A percentile compares a stretch with the other conserved stretches of the same genome.
Conservation (phyloP, 768 basidiomycete species). For the Russula vinacea region DNA sequence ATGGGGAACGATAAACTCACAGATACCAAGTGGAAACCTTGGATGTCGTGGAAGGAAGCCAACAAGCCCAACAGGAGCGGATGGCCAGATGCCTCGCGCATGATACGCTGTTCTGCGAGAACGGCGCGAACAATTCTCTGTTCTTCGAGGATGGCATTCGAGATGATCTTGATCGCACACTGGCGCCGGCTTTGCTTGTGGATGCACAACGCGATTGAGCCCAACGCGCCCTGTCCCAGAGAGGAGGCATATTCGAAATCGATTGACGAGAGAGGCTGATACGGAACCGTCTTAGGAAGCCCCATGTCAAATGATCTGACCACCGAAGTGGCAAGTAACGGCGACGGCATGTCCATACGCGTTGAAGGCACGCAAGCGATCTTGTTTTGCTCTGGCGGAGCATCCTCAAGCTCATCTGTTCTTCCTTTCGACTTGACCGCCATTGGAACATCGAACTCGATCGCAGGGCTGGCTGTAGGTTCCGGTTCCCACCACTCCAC, state of each 20-base stretch:
- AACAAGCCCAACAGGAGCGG: slow-evolving; percentile 30
- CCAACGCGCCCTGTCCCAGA: slow-evolving; percentile 22
- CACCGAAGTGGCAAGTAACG: not conserved
- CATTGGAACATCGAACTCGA: not conserved
- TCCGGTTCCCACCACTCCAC: slow-evolving; percentile 13
- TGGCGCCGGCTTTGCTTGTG: slow-evolving; percentile 23
- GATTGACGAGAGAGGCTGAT: slow-evolving; percentile 14
- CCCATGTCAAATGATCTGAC: not conserved
- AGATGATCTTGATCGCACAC: slow-evolving; percentile 32
- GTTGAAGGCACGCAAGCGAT: not conserved
- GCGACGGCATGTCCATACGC: not conserved
- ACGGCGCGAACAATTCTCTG: slow-evolving; percentile 6
- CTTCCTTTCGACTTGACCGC: not conserved
- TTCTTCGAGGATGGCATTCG: slow-evolving; percentile 22
- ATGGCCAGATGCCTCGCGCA: slow-evolving; percentile 21
- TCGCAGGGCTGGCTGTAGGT: not conserved
- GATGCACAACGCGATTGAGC: slow-evolving; percentile 30
- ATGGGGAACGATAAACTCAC: slow-evolving; percentile 21
- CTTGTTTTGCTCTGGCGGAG: not conserved
- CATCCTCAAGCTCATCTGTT: slow-evolving; percentile 4
- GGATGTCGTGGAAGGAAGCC: slow-evolving; percentile 32
- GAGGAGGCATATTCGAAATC: slow-evolving; percentile 19
- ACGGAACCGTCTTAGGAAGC: not conserved
- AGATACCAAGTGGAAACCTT: slow-evolving; percentile 32
- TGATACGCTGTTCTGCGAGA: slow-evolving; percentile 15